phyloP scores from a whole-genome alignment of 352 stramenopile genomes.

The Labyrinthula sp. region DNA sequence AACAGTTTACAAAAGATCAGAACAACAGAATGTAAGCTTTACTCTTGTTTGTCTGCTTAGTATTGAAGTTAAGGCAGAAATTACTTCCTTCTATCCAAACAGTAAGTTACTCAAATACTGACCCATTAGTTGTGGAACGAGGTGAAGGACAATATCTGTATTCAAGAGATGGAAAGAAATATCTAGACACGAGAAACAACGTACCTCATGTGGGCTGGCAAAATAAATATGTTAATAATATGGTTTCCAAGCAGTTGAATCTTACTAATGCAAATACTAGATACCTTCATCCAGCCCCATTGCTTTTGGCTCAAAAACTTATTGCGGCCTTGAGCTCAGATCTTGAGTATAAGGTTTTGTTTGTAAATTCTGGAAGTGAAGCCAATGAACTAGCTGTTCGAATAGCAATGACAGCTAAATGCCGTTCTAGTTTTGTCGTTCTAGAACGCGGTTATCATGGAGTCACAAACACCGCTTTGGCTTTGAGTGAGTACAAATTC shows the following conservation, averaged over 20 bases:
- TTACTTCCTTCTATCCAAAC: no score
- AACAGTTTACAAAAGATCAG: no score
- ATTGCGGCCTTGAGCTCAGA: conserved; percentile 36
- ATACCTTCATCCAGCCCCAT: conserved; percentile 50
- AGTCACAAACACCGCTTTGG: conserved; percentile 43
- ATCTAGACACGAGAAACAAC: conserved; percentile 55
- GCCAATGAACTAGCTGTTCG: conserved; percentile 60
- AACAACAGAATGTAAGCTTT: no score
- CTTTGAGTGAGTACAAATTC: conserved; percentile 55
- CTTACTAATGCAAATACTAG: conserved; percentile 51
- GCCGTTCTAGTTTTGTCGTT: conserved; percentile 33
- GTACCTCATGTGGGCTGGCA: conserved; percentile 47
- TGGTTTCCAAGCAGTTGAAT: conserved; percentile 40
- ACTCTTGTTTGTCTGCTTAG: no score
- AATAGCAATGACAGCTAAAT: conserved; percentile 35
- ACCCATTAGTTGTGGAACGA: conserved; percentile 21
- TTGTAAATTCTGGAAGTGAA: conserved; percentile 53
- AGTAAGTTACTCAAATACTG: conserved; percentile 20
- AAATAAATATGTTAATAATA: conserved; percentile 41
- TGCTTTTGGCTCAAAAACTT: conserved; percentile 39
- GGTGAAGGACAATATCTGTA: conserved; percentile 25
- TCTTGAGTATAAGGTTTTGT: conserved; percentile 41
- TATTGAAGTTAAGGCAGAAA: no score
- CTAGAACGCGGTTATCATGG: conserved; percentile 53
- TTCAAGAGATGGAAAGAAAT: conserved; percentile 31